Conservation (phyloP, 2,329 filamentous ascomycete genomes). For the Alternaria solani region DNA sequence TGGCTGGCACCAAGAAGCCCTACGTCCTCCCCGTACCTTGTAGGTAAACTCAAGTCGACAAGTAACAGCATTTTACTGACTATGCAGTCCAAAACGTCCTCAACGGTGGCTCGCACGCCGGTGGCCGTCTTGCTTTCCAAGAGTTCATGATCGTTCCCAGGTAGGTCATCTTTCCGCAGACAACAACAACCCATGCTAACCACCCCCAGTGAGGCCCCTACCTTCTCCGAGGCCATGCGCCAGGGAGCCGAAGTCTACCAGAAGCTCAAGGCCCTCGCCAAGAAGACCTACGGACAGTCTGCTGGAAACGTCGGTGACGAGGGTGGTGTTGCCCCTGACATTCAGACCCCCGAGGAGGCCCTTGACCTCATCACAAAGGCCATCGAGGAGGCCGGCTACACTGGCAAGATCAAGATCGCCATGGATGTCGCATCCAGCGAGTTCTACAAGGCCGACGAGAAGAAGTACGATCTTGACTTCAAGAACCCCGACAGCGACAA, state of each 20-base stretch:
- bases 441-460: slow-evolving; percentile 95
- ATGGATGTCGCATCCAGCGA: slow-evolving; percentile 99
- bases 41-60: slow-evolving; percentile 1
- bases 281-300: slow-evolving; percentile 99
- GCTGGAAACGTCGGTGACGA: slow-evolving; percentile 99
- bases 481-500: slow-evolving; percentile 99
- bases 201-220: slow-evolving; percentile 72
- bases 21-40: slow-evolving; percentile 66
- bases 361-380: slow-evolving; percentile 94
- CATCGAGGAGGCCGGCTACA: slow-evolving; percentile 95
- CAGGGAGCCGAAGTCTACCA: slow-evolving; percentile 98
- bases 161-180: slow-evolving; percentile 42
- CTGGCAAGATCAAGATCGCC: slow-evolving; percentile 94
- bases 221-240: slow-evolving; percentile 95
- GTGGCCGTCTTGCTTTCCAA: slow-evolving; percentile 78
- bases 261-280: slow-evolving; percentile 92
- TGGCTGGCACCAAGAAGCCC: slow-evolving; percentile 61
- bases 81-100: slow-evolving; percentile 59
- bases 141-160: slow-evolving; percentile 64
- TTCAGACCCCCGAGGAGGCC: slow-evolving; percentile 95
- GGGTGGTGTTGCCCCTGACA: slow-evolving; percentile 99
- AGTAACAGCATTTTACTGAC: slow-evolving; percentile 1
- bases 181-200: slow-evolving; percentile 23
- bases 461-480: slow-evolving; percentile 99
- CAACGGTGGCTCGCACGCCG: slow-evolving; percentile 87